Conservation (phyloP, 2,329 filamentous ascomycete species). For the Conoideocrella luteorostrata region DNA sequence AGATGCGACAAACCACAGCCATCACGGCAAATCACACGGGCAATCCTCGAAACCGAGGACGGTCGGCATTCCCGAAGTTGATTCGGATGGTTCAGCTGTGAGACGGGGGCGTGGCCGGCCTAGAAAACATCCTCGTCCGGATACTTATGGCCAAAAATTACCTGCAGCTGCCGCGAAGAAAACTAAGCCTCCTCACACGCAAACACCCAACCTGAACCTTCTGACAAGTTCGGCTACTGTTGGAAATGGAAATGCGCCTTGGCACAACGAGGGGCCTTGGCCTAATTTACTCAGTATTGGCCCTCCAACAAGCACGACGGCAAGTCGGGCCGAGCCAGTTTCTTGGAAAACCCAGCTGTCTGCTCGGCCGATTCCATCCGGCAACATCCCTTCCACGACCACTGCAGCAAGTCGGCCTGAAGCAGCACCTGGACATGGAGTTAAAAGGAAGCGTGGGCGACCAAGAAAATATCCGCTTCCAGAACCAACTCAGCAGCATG, state of each 20-base stretch:
- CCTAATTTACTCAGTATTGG: no score
- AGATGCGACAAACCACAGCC: background rate
- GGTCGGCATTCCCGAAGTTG: background rate
- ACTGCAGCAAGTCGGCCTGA: background rate
- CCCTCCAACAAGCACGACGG: background rate
- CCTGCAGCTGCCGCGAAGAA: background rate
- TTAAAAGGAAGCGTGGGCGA: slow-evolving; percentile 8
- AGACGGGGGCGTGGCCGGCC: slow-evolving; percentile 4
- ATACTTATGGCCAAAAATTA: background rate
- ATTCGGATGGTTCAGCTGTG: background rate
- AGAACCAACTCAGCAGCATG: background rate
- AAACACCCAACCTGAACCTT: no score
- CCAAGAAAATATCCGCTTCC: slow-evolving; percentile 8
- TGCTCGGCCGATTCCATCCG: background rate
- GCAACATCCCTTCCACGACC: background rate
- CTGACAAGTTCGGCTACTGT: no score
- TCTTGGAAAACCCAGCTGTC: background rate
- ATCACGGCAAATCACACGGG: background rate
- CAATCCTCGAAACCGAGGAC: background rate
- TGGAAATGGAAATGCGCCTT: no score
- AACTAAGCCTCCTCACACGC: background rate
- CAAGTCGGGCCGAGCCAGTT: background rate
- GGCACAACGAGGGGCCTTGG: no score
- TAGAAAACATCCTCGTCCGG: slow-evolving; percentile 3
- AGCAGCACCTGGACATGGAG: background rate